Percentiles rank a stretch among this genome's conserved stretches.
Conservation (phyloP, 495 filamentous ascomycete genomes). For the Chaetomium cochliodes region DNA sequence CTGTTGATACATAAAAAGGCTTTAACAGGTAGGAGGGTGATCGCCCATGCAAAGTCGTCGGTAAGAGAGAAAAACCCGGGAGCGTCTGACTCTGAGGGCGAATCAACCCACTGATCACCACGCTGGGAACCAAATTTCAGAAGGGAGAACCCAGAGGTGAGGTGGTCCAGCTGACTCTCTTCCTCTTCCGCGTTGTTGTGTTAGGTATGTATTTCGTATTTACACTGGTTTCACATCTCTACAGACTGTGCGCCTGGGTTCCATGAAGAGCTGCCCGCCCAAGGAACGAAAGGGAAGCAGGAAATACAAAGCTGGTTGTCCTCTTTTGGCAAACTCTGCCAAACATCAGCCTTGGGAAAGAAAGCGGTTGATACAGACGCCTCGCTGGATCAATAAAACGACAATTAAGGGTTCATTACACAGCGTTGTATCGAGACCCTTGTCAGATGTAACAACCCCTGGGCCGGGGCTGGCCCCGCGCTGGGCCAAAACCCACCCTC, state of each 20-base stretch:
- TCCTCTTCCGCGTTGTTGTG: not conserved
- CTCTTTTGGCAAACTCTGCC: too few species aligned
- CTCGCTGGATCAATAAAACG: not conserved
- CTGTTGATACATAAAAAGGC: not conserved
- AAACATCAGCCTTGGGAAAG: too few species aligned
- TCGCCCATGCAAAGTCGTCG: not conserved
- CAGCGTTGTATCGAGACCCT: slow-evolving; percentile 7
- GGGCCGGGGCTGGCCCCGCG: slow-evolving; percentile 7
- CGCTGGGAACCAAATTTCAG: not conserved
- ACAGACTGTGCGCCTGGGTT: too few species aligned
- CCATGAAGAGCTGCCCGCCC: too few species aligned
- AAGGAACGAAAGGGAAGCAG: too few species aligned
- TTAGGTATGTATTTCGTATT: too few species aligned
- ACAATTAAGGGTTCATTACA: not conserved
- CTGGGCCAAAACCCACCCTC: slow-evolving; percentile 4
- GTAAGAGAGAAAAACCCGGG: slow-evolving; percentile 5
- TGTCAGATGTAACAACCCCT: slow-evolving; percentile 5
- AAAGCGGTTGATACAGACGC: too few species aligned
- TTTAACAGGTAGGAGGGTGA: not conserved
- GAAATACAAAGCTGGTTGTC: too few species aligned
- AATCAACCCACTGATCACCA: slow-evolving; percentile 13
- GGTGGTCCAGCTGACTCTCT: not conserved
- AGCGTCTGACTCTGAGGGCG: not conserved
- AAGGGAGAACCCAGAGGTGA: not conserved
- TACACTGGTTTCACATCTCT: too few species aligned